Evolutionary conservation across 2,329 filamentous ascomycete genomes (phyloP), one percentile per base, ranked within the genome.

Genomic region (Arthrinium phaeospermum): DNA sequence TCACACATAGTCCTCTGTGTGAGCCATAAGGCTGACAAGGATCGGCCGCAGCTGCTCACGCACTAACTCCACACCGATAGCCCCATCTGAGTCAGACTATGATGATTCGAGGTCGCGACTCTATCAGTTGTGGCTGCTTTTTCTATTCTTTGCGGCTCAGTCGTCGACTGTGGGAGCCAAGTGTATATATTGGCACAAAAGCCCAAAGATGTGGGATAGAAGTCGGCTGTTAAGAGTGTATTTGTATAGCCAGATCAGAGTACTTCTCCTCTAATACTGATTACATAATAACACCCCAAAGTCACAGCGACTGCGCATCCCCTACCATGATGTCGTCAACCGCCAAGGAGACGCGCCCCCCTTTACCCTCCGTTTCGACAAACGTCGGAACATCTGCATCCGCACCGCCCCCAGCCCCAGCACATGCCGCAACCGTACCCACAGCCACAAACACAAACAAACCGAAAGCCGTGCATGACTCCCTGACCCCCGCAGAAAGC

Each of bases 41-140:
- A 64, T 64, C 5, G 57, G 10, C 57, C 57, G 57, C 57, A 64
- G 57, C 19, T 19, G 30, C 57, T 64, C 57, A 64, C 57, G 30
- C 57, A 19, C 22, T n/a, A 3, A 3, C 53, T n/a, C 6, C 8
- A 41, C 19, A 3, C 8, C 34, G 6, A 8, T 41, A 64, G 22
- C 34, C 34, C 34, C 19, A 64, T 64, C 30, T 64, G 57, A 64
- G 57, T 64, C 57, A 64, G 57, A n/a, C 7, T 5, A 4, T 6
- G 34, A 10, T 4, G 19, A 41, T 41, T 41, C 22, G 57, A 19
- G 24, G 34, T 64, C 22, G 57, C 41, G 57, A 41, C 57, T 41
- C 13, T 19, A 4, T 41, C 24, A 19, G 13, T 14, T 12, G 57
- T n/a, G 34, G 30, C 57, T 41, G 24, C 30, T 4, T 61, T 41